These are phyloP conservation scores for Talaromyces wortmannii DNA, from an alignment of 495 filamentous ascomycete genomes.

Conservation along the genomic window DNA sequence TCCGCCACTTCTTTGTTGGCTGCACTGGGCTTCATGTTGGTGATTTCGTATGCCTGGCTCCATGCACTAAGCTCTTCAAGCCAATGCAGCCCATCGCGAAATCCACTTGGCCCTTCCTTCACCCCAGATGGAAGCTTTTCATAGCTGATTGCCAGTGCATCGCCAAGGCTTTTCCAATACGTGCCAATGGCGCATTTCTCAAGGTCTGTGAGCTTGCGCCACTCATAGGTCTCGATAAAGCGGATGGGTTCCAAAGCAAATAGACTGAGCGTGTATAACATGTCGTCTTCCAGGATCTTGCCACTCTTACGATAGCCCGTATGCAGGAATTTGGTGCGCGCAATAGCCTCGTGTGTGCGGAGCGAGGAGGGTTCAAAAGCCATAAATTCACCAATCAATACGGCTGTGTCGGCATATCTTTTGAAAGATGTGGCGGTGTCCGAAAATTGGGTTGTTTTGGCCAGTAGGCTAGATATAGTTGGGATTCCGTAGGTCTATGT, in stretches of 20 bases:
- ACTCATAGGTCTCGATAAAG: conserved; percentile 55
- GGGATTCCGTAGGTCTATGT: conserved; percentile 60
- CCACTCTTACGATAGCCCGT: conserved; percentile 47
- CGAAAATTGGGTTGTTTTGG: conserved; percentile 52
- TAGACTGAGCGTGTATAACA: conserved; percentile 60
- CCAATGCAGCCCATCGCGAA: conserved; percentile 57
- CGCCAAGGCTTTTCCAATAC: conserved; percentile 59
- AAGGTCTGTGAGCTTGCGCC: conserved; percentile 52
- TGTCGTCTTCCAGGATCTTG: conserved; percentile 55
- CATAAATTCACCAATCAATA: conserved; percentile 51
- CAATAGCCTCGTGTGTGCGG: conserved; percentile 44
- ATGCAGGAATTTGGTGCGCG: conserved; percentile 63
- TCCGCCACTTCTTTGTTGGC: conserved; percentile 48
- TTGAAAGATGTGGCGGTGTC: conserved; percentile 45
- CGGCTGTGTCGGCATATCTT: conserved; percentile 56
- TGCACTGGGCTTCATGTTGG: conserved; percentile 49
- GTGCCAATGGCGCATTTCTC: conserved; percentile 58
- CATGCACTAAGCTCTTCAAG: conserved; percentile 52
- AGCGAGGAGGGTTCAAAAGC: conserved; percentile 37
- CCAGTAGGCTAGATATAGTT: conserved; percentile 50
- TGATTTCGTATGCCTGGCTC: conserved; percentile 50
- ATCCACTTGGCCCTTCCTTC: conserved; percentile 22
- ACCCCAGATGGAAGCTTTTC: conserved; percentile 23
- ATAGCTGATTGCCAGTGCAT: conserved; percentile 53
- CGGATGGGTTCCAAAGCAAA: conserved; percentile 53